phyloP scores from a whole-genome alignment of 352 stramenopile genomes.

The Phytophthora hibernalis region DNA sequence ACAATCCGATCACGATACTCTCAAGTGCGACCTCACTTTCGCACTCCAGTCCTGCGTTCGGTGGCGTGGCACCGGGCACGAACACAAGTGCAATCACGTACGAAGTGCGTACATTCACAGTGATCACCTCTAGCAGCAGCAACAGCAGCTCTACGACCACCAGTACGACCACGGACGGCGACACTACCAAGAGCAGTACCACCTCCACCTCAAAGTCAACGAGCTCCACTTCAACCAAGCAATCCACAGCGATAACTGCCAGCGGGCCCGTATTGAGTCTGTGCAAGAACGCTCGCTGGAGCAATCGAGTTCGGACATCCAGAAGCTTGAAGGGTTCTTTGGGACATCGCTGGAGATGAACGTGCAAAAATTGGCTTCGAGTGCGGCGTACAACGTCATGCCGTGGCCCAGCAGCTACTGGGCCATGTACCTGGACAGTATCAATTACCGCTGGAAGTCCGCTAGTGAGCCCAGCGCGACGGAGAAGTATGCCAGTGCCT shows the following conservation, averaged over 20 bases:
- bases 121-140: conserved; percentile 21
- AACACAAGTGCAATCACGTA: conserved; percentile 28
- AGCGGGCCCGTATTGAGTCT: not conserved
- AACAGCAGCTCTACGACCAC: conserved; percentile 25
- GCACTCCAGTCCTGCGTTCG: conserved; percentile 36
- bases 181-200: conserved; percentile 14
- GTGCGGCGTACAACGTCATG: conserved; percentile 34
- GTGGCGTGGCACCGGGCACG: conserved; percentile 21
- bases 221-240: conserved; percentile 25
- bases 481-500: conserved; percentile 56
- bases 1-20: conserved; percentile 43
- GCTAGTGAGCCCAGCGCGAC: conserved; percentile 36
- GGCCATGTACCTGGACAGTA: conserved; percentile 65
- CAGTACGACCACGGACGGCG: conserved; percentile 18
- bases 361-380: conserved; percentile 29
- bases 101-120: conserved; percentile 27
- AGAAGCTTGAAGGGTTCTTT: conserved; percentile 49
- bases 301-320: conserved; percentile 30
- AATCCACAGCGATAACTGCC: conserved; percentile 15
- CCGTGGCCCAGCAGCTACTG: conserved; percentile 72
- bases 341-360: conserved; percentile 38
- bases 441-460: conserved; percentile 59
- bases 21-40: conserved; percentile 34
- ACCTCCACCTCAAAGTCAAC: conserved; percentile 18
- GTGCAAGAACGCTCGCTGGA: conserved; percentile 26